A percentile compares a stretch with the other conserved stretches of the same genome.
phyloP scores from a whole-genome alignment of 495 filamentous ascomycete species.

The Lentithecium fluviatile region DNA sequence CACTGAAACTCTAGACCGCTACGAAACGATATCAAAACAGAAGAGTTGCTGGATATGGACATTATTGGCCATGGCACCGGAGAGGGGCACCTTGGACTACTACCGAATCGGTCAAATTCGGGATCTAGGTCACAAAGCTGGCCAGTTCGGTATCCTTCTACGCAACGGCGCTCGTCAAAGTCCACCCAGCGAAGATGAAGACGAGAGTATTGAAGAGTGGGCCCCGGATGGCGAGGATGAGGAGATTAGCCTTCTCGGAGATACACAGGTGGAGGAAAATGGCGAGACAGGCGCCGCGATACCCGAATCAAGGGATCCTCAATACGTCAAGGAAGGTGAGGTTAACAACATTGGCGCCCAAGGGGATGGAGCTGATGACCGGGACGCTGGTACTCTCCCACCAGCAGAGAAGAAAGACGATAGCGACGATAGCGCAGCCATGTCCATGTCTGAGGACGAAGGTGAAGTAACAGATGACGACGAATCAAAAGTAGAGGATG shows the following conservation, averaged over 20 bases:
- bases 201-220: background rate
- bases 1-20: conserved; percentile 48
- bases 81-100: conserved; percentile 56
- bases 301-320: no score
- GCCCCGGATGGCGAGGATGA: background rate
- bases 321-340: no score
- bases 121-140: conserved; percentile 60
- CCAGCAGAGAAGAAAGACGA: background rate
- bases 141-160: conserved; percentile 39
- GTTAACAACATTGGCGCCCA: no score
- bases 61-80: conserved; percentile 57
- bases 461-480: conserved; percentile 1
- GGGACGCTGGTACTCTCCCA: conserved; percentile 1
- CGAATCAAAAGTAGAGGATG: background rate
- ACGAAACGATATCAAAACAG: conserved; percentile 47
- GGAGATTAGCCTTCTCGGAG: background rate
- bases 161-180: conserved; percentile 2
- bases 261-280: background rate
- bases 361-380: background rate
- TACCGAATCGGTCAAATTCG: conserved; percentile 57
- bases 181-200: conserved; percentile 6
- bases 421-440: conserved; percentile 12
- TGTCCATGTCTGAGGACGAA: conserved; percentile 21
- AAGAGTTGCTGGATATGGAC: conserved; percentile 64
- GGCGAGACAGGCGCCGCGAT: no score